Evolutionary conservation across 148 eudicot species (phyloP).

Genomic region (Vaccinium darrowii): DNA sequence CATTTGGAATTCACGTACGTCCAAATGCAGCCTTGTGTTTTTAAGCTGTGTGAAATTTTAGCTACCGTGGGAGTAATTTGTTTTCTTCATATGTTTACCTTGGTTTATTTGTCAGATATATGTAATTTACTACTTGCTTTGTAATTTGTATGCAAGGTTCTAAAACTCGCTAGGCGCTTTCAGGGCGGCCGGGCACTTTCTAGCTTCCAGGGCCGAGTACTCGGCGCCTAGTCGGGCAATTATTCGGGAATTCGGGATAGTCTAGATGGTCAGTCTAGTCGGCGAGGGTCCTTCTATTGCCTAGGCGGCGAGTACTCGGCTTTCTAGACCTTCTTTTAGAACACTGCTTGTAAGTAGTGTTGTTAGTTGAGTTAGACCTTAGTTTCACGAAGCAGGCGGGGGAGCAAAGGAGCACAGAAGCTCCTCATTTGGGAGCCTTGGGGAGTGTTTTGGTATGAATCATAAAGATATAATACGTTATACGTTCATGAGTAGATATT

Average conservation of each 20-base stretch:
- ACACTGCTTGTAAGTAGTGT: neutral
- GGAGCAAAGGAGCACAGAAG: neutral
- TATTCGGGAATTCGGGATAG: too few species aligned
- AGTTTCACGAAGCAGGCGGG: neutral
- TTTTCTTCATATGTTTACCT: neutral
- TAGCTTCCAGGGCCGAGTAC: too few species aligned
- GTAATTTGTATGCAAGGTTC: neutral
- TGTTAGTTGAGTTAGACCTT: neutral
- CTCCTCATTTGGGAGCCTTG: neutral
- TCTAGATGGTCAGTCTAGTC: too few species aligned
- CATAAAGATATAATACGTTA: neutral
- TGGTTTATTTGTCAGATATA: neutral
- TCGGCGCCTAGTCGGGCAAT: too few species aligned
- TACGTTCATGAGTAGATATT: neutral
- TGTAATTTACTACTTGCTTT: neutral
- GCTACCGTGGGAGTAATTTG: neutral
- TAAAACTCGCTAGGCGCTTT: too few species aligned
- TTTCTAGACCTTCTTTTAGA: too few species aligned
- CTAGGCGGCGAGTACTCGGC: too few species aligned
- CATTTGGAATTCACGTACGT: neutral
- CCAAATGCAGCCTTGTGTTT: neutral
- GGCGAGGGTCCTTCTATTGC: too few species aligned
- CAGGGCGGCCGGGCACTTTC: too few species aligned
- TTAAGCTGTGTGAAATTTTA: neutral
- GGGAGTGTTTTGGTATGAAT: neutral